Conservation (phyloP, 768 basidiomycete genomes). For the Boletus huronensis region DNA sequence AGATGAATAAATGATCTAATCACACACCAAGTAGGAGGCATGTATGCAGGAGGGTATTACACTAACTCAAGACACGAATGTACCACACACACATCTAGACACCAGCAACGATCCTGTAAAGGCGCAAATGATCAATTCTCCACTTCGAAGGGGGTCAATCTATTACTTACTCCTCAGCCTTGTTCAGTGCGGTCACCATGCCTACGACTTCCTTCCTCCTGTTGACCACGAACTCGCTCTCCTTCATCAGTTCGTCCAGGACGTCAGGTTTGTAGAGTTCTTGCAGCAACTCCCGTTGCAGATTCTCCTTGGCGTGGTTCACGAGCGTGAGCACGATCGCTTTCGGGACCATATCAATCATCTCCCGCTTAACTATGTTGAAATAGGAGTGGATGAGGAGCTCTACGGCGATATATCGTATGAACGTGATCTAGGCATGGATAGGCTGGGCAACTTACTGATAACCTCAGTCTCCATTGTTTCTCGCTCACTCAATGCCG, state of each 20-base stretch:
- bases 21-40: constrained; percentile 18
- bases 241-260: constrained; percentile 91
- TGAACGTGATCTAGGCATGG: background rate
- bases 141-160: background rate
- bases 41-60: constrained; percentile 30
- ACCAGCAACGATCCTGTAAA: constrained; percentile 57
- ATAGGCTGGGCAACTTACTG: constrained; percentile 57
- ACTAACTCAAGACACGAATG: constrained; percentile 15
- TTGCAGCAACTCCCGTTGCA: constrained; percentile 91
- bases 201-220: constrained; percentile 91
- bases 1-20: constrained; percentile 18
- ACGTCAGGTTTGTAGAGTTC: constrained; percentile 98
- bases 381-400: constrained; percentile 95
- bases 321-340: constrained; percentile 91
- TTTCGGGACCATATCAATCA: constrained; percentile 99
- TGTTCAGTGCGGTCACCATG: constrained; percentile 93
- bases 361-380: constrained; percentile 97
- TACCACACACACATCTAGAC: constrained; percentile 37
- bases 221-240: constrained; percentile 84
- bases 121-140: constrained; percentile 10
- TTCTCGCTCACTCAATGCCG: constrained; percentile 89
- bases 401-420: constrained; percentile 46
- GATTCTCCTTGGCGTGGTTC: constrained; percentile 87
- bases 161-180: constrained; percentile 92
- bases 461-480: constrained; percentile 99